A percentile compares a stretch with the other conserved stretches of the same genome.
phyloP scores from a whole-genome alignment of 108 stramenopile genomes.

The Conticribra guillardii region DNA sequence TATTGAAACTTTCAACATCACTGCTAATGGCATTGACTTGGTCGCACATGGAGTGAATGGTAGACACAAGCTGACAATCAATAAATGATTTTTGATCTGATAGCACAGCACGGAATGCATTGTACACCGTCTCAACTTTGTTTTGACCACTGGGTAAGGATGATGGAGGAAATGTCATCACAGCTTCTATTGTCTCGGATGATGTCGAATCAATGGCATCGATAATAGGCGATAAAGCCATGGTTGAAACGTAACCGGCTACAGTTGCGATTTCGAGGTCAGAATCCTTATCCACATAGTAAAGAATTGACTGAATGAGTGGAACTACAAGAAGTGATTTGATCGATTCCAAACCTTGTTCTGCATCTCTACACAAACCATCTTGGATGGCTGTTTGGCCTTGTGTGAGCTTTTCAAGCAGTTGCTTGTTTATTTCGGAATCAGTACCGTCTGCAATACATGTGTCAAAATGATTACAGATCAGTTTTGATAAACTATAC shows the following conservation, averaged over 20 bases:
- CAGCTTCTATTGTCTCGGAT: slow-evolving; percentile 19
- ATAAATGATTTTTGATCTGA: slow-evolving; percentile 24
- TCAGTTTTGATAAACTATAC: slow-evolving; percentile 59
- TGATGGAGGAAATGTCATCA: slow-evolving; percentile 13
- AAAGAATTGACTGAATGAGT: slow-evolving; percentile 61
- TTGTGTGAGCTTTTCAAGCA: slow-evolving; percentile 51
- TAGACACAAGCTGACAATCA: slow-evolving; percentile 28
- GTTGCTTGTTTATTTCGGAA: slow-evolving; percentile 49
- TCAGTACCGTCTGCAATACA: slow-evolving; percentile 51
- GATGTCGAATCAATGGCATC: slow-evolving; percentile 15
- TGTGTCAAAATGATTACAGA: slow-evolving; percentile 69
- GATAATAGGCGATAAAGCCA: slow-evolving; percentile 38
- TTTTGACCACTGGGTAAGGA: background rate
- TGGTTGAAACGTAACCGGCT: slow-evolving; percentile 35
- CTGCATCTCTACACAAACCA: slow-evolving; percentile 45
- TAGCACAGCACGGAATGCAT: slow-evolving; percentile 20
- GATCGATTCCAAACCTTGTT: slow-evolving; percentile 44
- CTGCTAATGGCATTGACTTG: background rate
- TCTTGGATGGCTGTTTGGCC: slow-evolving; percentile 51
- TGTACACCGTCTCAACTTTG: slow-evolving; percentile 17
- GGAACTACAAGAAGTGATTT: slow-evolving; percentile 39
- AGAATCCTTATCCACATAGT: slow-evolving; percentile 39
- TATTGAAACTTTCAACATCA: slow-evolving; percentile 40
- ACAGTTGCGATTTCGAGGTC: slow-evolving; percentile 24
- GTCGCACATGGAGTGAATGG: slow-evolving; percentile 13